Conservation (phyloP, 148 eudicot genomes). For the Camellia sinensis region DNA sequence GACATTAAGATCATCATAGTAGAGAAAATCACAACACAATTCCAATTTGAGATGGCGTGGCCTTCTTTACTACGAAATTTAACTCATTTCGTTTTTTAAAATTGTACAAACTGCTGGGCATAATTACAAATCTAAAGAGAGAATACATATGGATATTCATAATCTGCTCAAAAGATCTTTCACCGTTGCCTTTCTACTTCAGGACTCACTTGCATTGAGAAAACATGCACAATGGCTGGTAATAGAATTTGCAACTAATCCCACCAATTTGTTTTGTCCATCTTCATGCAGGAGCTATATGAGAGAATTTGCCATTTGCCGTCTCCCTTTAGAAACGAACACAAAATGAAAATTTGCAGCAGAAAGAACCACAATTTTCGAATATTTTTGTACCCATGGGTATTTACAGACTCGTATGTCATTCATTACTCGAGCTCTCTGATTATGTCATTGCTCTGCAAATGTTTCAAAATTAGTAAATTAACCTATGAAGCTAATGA, state of each 20-base stretch:
- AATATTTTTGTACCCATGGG: neutral
- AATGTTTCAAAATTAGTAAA: neutral
- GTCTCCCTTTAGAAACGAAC: neutral
- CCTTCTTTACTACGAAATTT: neutral
- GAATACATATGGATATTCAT: neutral
- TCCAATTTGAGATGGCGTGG: neutral
- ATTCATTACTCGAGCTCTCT: neutral
- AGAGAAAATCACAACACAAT: no score
- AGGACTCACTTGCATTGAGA: neutral
- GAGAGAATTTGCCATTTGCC: neutral
- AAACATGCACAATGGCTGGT: neutral
- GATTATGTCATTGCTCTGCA: neutral
- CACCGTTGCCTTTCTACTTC: neutral
- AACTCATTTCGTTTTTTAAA: neutral
- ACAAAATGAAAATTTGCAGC: neutral
- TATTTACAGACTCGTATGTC: neutral
- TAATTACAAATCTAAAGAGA: neutral
- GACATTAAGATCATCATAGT: no score
- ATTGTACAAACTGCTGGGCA: neutral
- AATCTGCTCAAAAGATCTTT: neutral
- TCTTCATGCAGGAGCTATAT: neutral
- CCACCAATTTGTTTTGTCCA: neutral
- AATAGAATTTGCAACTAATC: slow-evolving; percentile 2
- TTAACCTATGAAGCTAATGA: neutral
- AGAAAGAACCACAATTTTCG: neutral